phyloP scores from a whole-genome alignment of 2,329 filamentous ascomycete species.

The Aspergillus spinulosporus region DNA sequence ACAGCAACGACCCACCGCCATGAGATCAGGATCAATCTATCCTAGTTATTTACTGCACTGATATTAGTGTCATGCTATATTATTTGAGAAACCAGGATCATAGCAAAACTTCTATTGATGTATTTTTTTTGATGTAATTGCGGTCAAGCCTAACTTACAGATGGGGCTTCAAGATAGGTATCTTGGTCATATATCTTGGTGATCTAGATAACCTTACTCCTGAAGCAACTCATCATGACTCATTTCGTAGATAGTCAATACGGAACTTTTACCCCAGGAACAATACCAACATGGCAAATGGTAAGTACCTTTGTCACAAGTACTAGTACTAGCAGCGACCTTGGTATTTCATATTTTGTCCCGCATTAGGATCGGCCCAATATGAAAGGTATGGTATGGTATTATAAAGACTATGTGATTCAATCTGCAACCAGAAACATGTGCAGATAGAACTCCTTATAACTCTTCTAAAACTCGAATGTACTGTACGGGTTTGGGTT shows the following conservation, averaged over 20 bases:
- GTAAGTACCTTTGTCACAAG: too few species aligned
- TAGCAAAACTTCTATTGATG: background rate
- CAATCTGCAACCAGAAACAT: background rate
- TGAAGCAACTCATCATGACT: background rate
- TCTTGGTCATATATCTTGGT: background rate
- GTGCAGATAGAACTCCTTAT: conserved; percentile 8
- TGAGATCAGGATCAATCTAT: background rate
- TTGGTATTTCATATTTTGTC: too few species aligned
- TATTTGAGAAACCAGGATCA: background rate
- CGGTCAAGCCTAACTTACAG: background rate
- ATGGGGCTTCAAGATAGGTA: background rate
- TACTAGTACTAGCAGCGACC: too few species aligned
- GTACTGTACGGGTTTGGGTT: background rate
- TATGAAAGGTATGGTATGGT: background rate
- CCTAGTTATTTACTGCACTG: background rate
- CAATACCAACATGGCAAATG: too few species aligned
- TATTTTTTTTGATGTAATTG: background rate
- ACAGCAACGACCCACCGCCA: background rate
- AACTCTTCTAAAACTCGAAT: conserved; percentile 5
- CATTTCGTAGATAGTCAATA: background rate
- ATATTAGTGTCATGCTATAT: background rate
- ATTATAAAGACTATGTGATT: conserved; percentile 9
- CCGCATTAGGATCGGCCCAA: background rate
- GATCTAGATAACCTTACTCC: background rate
- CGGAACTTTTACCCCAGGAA: background rate